These are phyloP conservation scores for Phoma sp. DNA, from an alignment of 2,329 filamentous ascomycete genomes.

Conservation along the genomic window DNA sequence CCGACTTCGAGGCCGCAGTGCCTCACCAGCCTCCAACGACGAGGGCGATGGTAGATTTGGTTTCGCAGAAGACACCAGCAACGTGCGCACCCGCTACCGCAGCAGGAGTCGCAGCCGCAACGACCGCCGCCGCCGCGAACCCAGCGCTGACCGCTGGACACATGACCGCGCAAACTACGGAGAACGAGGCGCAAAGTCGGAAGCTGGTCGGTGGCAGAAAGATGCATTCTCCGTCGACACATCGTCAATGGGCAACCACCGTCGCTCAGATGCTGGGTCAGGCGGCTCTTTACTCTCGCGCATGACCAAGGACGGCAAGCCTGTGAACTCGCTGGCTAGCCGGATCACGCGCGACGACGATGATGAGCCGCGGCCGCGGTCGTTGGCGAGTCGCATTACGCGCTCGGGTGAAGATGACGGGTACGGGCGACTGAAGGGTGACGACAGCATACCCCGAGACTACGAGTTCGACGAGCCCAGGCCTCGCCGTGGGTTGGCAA, in stretches of 20 bases:
- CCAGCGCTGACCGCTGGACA: conserved; percentile 38
- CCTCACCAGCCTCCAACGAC: conserved; percentile 59
- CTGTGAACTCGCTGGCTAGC: conserved; percentile 38
- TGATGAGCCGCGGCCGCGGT: conserved; percentile 20
- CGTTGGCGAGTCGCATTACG: conserved; percentile 40
- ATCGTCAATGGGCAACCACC: conserved; percentile 53
- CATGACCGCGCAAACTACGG: conserved; percentile 40
- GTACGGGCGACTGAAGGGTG: conserved; percentile 42
- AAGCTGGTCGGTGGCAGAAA: conserved; percentile 36
- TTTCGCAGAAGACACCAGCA: conserved; percentile 56
- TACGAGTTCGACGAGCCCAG: conserved; percentile 36
- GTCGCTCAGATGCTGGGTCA: conserved; percentile 45
- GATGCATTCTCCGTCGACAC: conserved; percentile 40
- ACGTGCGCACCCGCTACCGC: conserved; percentile 51
- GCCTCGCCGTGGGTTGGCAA: conserved; percentile 23
- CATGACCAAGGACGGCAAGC: conserved; percentile 46
- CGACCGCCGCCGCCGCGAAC: conserved; percentile 31
- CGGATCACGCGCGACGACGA: conserved; percentile 41
- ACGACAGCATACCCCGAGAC: conserved; percentile 33
- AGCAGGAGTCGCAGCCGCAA: conserved; percentile 51
- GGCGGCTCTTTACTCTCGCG: conserved; percentile 37
- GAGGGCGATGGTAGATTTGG: conserved; percentile 57
- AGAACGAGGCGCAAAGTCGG: conserved; percentile 16
- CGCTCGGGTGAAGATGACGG: conserved; percentile 29
- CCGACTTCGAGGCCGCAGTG: conserved; percentile 64